Evolutionary conservation across 495 filamentous ascomycete species (phyloP), one percentile per base, ranked within the genome.

Genomic region (Evansstolkia leycettana): DNA sequence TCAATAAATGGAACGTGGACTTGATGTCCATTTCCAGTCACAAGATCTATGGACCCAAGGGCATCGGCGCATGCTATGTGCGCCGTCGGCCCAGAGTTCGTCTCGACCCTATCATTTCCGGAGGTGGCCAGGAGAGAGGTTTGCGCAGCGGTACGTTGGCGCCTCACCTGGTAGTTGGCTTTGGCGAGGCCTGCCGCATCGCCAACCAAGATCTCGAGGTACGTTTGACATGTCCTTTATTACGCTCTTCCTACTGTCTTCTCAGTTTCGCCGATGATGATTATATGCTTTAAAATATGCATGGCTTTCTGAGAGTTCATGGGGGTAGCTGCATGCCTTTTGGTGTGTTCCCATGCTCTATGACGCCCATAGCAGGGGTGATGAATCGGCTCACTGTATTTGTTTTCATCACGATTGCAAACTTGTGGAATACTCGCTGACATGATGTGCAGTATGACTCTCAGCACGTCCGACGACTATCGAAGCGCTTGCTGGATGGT

Each of bases 21-120:
- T 63, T 98, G 48, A 94, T 96, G 90, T 94, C 87, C 8, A 93
- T 98, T 29, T 95, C 90, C n/a, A 86, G 81, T 31, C 90, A 98
- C 64, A 98, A 98, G 67, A 92, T 98, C 40, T 98, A 98, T 57
- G 90, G 90, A 26, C 90, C 90, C 32, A 98, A 92, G 67, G 90
- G 90, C 27, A 84, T 98, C 20, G 90, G 90, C 38, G 90, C 90
- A 20, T 96, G 90, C 60, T 98, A 84, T 48, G 85, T 98, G 16
- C 79, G 90, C 41, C 74, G 90, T 55, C 72, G 90, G 29, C 90
- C 90, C 7, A 76, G 85, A 52, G 90, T 98, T 34, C 83, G 90
- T 56, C 66, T 98, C 30, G 92, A 98, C 34, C 92, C 90, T 23
- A 80, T 98, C 49, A 98, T 98, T 57, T 87, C 79, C 40, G 90